Conservation (phyloP, 2,329 filamentous ascomycete species). For the Cryphonectria parasitica region DNA sequence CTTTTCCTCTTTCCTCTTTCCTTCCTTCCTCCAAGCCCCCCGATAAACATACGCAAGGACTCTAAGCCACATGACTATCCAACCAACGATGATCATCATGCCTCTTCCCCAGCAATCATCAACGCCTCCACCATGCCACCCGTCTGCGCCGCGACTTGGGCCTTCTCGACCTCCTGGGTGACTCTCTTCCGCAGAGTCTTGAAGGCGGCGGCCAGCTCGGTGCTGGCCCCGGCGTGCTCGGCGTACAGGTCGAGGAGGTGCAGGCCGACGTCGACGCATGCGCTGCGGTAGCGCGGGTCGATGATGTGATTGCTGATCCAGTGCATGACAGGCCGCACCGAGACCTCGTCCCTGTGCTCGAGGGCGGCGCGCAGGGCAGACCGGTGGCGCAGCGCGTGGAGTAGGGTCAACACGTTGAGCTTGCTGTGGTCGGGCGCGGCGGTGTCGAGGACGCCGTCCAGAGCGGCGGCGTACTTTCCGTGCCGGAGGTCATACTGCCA, state of each 20-base stretch:
- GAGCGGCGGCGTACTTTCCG: slow-evolving; percentile 74
- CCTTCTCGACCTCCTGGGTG: slow-evolving; percentile 76
- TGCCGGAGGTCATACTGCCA: slow-evolving; percentile 86
- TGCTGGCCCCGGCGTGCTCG: slow-evolving; percentile 74
- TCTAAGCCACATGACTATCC: neutral
- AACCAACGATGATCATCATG: slow-evolving; percentile 1
- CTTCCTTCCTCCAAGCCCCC: too few relatives aligned
- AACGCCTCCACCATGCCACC: slow-evolving; percentile 83
- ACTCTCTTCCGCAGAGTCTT: slow-evolving; percentile 72
- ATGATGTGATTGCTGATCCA: slow-evolving; percentile 83
- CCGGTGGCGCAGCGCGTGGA: slow-evolving; percentile 85
- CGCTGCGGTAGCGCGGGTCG: slow-evolving; percentile 77
- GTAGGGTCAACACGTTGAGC: slow-evolving; percentile 71
- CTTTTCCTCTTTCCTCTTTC: neutral
- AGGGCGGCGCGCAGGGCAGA: slow-evolving; percentile 82
- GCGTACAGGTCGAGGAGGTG: slow-evolving; percentile 87
- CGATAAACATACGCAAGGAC: neutral
- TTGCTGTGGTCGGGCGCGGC: slow-evolving; percentile 57
- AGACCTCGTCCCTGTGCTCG: slow-evolving; percentile 77
- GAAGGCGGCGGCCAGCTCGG: slow-evolving; percentile 73
- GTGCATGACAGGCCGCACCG: slow-evolving; percentile 78
- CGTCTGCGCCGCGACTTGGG: slow-evolving; percentile 80
- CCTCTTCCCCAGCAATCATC: slow-evolving; percentile 48
- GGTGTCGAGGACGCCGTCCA: slow-evolving; percentile 75
- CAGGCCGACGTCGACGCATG: slow-evolving; percentile 83